Conservation (phyloP, 2,329 filamentous ascomycete species). For the Aspergillus sergii region DNA sequence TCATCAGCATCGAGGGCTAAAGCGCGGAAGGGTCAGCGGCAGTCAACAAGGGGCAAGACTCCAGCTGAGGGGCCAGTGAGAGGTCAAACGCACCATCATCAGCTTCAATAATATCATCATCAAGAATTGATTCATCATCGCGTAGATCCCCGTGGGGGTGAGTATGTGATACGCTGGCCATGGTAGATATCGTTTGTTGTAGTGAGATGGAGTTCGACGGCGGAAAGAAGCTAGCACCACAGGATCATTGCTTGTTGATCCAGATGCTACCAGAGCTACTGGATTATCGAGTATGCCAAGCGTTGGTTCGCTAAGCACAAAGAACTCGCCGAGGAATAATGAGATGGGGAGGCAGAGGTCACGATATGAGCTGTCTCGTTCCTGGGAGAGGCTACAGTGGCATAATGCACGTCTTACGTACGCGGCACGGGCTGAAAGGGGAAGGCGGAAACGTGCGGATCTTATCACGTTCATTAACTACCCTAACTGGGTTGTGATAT, state of each 20-base stretch:
- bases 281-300: neutral
- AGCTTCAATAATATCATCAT: constrained; percentile 75
- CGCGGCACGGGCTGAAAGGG: constrained; percentile 25
- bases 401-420: constrained; percentile 32
- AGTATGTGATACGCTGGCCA: constrained; percentile 43
- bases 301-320: neutral
- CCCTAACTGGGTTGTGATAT: too few species aligned
- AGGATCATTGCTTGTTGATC: constrained; percentile 19
- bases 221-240: constrained; percentile 15
- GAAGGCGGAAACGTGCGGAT: constrained; percentile 21
- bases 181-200: constrained; percentile 18
- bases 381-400: constrained; percentile 45
- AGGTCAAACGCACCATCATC: constrained; percentile 65
- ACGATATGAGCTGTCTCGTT: constrained; percentile 1
- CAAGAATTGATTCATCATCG: constrained; percentile 63
- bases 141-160: constrained; percentile 61
- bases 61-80: neutral
- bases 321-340: neutral
- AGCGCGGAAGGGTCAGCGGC: neutral
- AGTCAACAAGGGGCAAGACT: neutral
- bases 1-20: constrained; percentile 90
- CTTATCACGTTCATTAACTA: neutral
- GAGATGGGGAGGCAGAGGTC: neutral
- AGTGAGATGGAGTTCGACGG: neutral
- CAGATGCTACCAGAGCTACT: constrained; percentile 12